Evolutionary conservation across 2,329 filamentous ascomycete genomes (phyloP), one percentile per base, ranked within the genome.

Genomic region (Thelonectria rubi): DNA sequence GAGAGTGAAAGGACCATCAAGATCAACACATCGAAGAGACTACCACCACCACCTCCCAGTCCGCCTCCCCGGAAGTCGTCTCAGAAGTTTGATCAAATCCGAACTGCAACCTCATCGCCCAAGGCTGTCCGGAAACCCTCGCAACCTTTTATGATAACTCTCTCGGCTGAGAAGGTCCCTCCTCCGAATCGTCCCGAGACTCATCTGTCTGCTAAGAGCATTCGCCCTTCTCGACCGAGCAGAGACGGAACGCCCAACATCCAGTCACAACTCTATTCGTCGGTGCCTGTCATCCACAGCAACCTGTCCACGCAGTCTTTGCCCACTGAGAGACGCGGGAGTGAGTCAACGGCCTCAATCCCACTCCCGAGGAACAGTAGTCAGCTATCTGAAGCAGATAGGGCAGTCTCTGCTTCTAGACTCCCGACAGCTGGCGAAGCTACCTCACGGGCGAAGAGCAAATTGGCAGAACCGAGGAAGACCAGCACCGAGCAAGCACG

Each of bases 201-300:
- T 14, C 58, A 65, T 2, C 71, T 76, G 15, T 70, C 73, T 6
- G 69, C 74, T 14, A 78, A 75, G 37, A 71, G 76, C 11, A 75
- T 74, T 15, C 82, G 83, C 37, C 88, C 89, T 32, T 74, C 79
- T 34, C 81, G 90, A 51, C 90, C 90, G 1, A 92, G 89, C 69
- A 83, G 90, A 74, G 86, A 91, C 69, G 89, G 89, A 21, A 88
- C 88, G 0, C 84, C 86, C 5, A 82, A 87, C 60, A 80, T 92
- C 48, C 83, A 87, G 30, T 79, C 82, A 7, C 85, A 87, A 60
- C 71, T 86, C 2, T 82, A 80, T 30, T 79, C 81, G 3, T 79
- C 82, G 2, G 72, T 83, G 21, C 83, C 84, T 6, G 71, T 88
- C 64, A 89, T 88, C 66, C 91, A 84, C 70, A 91, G 81, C 81